phyloP scores from a whole-genome alignment of 441 rosid species.

The Melastoma candidum region DNA sequence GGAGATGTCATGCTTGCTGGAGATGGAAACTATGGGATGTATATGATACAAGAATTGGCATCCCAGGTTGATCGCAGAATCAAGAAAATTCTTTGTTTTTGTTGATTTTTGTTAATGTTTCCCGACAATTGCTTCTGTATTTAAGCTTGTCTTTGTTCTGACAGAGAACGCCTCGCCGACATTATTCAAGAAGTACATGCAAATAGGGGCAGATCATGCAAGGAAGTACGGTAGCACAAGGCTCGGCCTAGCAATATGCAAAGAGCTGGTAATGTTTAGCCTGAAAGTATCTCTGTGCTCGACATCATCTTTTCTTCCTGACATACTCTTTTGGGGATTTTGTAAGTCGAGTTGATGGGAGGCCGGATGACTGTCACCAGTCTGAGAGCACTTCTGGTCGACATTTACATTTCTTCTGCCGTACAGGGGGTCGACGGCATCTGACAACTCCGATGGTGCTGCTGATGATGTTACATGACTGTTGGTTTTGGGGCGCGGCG shows the following conservation, averaged over 20 bases:
- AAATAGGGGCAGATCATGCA: conserved; percentile 93
- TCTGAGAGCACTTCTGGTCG: conserved; percentile 56
- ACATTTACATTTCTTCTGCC: conserved; percentile 86
- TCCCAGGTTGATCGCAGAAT: conserved; percentile 49
- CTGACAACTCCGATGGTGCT: conserved; percentile 53
- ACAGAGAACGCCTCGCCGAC: conserved; percentile 84
- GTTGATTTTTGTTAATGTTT: background rate
- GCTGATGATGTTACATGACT: conserved; percentile 38
- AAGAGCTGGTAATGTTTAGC: conserved; percentile 56
- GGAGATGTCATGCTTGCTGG: conserved; percentile 29
- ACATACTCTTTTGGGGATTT: conserved; percentile 8
- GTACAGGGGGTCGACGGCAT: conserved; percentile 50
- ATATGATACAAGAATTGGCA: conserved; percentile 90
- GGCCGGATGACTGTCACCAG: conserved; percentile 83
- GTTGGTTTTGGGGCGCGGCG: too few species aligned
- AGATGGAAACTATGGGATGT: conserved; percentile 72
- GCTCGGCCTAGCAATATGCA: conserved; percentile 94
- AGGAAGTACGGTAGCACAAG: conserved; percentile 97
- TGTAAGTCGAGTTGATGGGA: conserved; percentile 91
- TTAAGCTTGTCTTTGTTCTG: conserved; percentile 1
- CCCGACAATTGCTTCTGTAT: background rate
- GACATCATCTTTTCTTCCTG: conserved; percentile 9
- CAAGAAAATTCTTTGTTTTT: background rate
- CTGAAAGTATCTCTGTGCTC: background rate
- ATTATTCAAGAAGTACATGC: conserved; percentile 84